A percentile compares a stretch with the other conserved stretches of the same genome.
phyloP scores from a whole-genome alignment of 2,329 filamentous ascomycete genomes.

The Fusarium sp. region DNA sequence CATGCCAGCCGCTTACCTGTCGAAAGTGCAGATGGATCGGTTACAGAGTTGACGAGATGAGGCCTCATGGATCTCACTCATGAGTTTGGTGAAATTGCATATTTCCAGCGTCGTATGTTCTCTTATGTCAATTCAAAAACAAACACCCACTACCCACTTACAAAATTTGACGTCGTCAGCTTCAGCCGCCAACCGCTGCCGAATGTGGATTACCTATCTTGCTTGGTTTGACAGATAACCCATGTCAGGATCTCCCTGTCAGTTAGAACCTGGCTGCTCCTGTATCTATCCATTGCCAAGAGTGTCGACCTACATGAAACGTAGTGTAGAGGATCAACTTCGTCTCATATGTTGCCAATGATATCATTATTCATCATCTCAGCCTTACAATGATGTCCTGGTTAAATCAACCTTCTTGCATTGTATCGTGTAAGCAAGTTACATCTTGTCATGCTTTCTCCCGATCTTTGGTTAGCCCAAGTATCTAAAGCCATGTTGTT shows the following conservation, averaged over 20 bases:
- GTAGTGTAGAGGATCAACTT: slow-evolving; percentile 20
- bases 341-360: slow-evolving; percentile 22
- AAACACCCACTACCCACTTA: background rate
- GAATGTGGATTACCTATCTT: slow-evolving; percentile 3
- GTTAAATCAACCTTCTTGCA: background rate
- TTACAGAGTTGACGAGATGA: slow-evolving; percentile 5
- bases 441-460: background rate
- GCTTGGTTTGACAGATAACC: slow-evolving; percentile 19
- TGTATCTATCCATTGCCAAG: background rate
- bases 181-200: slow-evolving; percentile 19
- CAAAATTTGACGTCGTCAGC: background rate
- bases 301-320: slow-evolving; percentile 20
- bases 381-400: slow-evolving; percentile 3
- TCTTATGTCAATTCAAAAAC: background rate
- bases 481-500: background rate
- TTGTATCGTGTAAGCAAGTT: background rate
- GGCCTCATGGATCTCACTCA: background rate
- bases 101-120: background rate
- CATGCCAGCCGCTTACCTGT: background rate
- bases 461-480: too few species aligned
- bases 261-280: background rate
- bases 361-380: slow-evolving; percentile 13
- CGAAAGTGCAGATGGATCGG: background rate
- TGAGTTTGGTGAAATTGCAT: background rate
- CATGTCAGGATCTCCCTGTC: slow-evolving; percentile 22